A percentile compares a stretch with the other conserved stretches of the same genome.
phyloP scores from a whole-genome alignment of 345 rosid genomes.

The Lepidium didymum region DNA sequence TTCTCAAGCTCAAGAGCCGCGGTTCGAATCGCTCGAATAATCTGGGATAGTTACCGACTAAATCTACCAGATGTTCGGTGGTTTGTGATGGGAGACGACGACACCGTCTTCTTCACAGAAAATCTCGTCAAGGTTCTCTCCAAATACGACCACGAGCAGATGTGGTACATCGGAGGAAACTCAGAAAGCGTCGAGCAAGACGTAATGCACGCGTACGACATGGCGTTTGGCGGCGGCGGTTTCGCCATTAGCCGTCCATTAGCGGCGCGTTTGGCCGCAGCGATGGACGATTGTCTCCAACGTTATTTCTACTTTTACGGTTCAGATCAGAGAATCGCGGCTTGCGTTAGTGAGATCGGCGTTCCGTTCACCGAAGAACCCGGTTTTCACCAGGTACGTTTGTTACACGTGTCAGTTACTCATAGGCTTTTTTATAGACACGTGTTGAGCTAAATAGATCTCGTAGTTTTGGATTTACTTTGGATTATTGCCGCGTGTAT shows the following conservation, averaged over 20 bases:
- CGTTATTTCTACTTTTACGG: slow-evolving; percentile 69
- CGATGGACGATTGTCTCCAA: slow-evolving; percentile 63
- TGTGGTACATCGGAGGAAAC: slow-evolving; percentile 75
- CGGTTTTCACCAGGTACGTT: slow-evolving; percentile 85
- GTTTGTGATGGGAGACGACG: slow-evolving; percentile 97
- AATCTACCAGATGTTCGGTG: slow-evolving; percentile 52
- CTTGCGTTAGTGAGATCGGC: slow-evolving; percentile 69
- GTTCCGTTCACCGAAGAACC: slow-evolving; percentile 53
- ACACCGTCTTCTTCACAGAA: slow-evolving; percentile 58
- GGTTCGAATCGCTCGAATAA: slow-evolving; percentile 66
- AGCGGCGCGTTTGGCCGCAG: slow-evolving; percentile 45
- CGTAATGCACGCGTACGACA: slow-evolving; percentile 55
- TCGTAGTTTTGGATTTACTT: not conserved
- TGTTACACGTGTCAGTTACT: slow-evolving; percentile 2
- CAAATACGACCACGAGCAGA: slow-evolving; percentile 60
- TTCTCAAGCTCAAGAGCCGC: slow-evolving; percentile 60
- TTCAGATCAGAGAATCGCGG: slow-evolving; percentile 75
- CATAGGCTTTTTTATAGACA: not conserved
- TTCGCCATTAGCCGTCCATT: slow-evolving; percentile 67
- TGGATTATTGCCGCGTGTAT: slow-evolving; percentile 16
- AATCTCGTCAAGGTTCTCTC: slow-evolving; percentile 58
- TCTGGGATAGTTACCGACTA: slow-evolving; percentile 50
- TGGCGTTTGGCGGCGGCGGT: slow-evolving; percentile 97
- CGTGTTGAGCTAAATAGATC: slow-evolving; percentile 1
- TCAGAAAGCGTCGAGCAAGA: slow-evolving; percentile 84